A percentile compares a stretch with the other conserved stretches of the same genome.
These are phyloP conservation scores for Dittrichia graveolens DNA, from an alignment of 129 eudicot species.

Conservation along the genomic window DNA sequence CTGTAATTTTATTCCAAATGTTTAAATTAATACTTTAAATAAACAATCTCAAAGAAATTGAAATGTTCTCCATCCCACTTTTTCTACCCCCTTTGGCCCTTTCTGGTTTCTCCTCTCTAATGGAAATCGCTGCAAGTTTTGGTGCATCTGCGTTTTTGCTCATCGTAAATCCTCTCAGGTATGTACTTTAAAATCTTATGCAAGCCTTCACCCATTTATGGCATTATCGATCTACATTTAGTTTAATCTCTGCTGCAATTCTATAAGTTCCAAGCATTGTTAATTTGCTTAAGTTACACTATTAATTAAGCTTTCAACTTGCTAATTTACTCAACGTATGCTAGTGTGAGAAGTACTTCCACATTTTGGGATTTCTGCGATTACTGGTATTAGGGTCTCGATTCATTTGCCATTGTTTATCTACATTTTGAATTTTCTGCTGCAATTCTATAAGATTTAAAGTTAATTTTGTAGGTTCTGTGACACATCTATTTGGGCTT, in stretches of 20 bases:
- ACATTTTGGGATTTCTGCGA: constrained; percentile 13
- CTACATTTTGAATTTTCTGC: constrained; percentile 20
- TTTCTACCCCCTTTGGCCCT: constrained; percentile 12
- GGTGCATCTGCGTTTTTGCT: constrained; percentile 24
- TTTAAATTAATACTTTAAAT: no score
- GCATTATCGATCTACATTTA: constrained; percentile 14
- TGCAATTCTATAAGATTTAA: not conserved
- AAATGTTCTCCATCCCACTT: constrained; percentile 8
- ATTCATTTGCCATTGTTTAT: not conserved
- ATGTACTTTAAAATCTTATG: not conserved
- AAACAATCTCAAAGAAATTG: not conserved
- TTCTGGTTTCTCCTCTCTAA: constrained; percentile 16
- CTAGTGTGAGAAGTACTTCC: constrained; percentile 4
- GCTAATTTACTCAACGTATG: constrained; percentile 10
- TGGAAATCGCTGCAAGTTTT: constrained; percentile 20
- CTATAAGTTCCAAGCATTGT: not conserved
- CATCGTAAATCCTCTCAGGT: constrained; percentile 31
- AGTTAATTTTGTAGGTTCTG: constrained; percentile 21
- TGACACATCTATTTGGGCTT: constrained; percentile 10
- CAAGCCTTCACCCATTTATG: constrained; percentile 8
- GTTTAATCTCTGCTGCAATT: constrained; percentile 12
- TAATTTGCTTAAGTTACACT: not conserved
- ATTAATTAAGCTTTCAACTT: constrained; percentile 15
- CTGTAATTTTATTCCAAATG: no score
- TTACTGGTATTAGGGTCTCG: not conserved